phyloP scores from a whole-genome alignment of 345 rosid genomes.

The Lepidium sativum region DNA sequence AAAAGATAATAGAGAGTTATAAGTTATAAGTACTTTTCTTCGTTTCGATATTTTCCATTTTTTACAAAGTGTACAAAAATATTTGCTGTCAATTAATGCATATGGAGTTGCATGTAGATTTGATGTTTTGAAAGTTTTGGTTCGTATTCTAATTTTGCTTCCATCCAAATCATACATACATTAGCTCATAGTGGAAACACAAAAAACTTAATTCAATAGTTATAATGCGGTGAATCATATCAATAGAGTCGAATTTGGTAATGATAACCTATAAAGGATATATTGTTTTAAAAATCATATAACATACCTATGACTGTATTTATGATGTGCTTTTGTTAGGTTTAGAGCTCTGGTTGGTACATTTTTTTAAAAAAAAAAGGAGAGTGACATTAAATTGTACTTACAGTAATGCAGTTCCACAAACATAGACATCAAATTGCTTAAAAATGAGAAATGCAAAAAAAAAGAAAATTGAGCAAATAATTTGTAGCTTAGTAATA shows the following conservation, averaged over 20 bases:
- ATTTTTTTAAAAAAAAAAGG: too few relatives aligned
- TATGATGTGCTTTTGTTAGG: background rate
- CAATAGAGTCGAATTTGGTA: background rate
- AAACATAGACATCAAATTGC: slow-evolving; percentile 5
- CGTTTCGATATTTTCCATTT: background rate
- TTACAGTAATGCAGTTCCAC: too few relatives aligned
- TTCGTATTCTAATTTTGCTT: background rate
- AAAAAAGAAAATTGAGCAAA: background rate
- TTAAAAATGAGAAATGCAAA: too few relatives aligned
- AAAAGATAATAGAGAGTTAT: background rate
- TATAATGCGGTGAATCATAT: background rate
- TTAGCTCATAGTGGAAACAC: background rate
- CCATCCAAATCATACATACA: background rate
- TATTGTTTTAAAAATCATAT: background rate
- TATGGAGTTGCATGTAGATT: slow-evolving; percentile 11
- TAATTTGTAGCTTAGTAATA: slow-evolving; percentile 25
- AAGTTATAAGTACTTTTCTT: background rate
- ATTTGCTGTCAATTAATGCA: slow-evolving; percentile 6
- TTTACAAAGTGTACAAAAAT: background rate
- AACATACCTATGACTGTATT: background rate
- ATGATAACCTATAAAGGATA: background rate
- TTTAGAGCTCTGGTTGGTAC: background rate
- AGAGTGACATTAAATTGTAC: too few relatives aligned
- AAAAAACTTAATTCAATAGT: background rate
- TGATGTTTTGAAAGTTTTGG: slow-evolving; percentile 10